Conservation (phyloP, 116 monocot species). For the Papilionanthe hybrid region DNA sequence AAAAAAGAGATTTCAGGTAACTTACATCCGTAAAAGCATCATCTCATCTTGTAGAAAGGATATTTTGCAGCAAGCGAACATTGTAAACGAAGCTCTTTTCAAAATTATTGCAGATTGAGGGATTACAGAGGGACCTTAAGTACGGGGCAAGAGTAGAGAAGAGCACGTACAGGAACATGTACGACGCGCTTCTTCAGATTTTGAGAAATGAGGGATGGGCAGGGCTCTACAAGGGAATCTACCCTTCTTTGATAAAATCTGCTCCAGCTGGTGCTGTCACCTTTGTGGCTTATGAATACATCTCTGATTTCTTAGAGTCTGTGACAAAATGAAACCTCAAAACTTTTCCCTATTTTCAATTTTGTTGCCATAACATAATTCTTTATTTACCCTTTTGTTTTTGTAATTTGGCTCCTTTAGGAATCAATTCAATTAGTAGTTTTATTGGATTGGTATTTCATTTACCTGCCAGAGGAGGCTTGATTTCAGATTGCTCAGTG, state of each 20-base stretch:
- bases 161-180: constrained; percentile 74
- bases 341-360: neutral
- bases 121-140: constrained; percentile 73
- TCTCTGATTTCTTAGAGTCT: constrained; percentile 74
- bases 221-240: constrained; percentile 89
- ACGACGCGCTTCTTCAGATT: constrained; percentile 60
- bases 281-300: constrained; percentile 86
- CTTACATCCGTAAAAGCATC: neutral
- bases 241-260: constrained; percentile 89
- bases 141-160: constrained; percentile 73
- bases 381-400: neutral
- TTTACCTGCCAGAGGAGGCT: neutral
- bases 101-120: constrained; percentile 55
- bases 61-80: too few relatives aligned
- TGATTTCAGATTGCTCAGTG: neutral
- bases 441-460: too few relatives aligned
- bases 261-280: constrained; percentile 97
- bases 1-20: constrained; percentile 62
- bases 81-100: neutral
- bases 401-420: too few relatives aligned
- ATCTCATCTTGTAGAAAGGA: neutral
- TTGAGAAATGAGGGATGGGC: constrained; percentile 51
- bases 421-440: too few relatives aligned
- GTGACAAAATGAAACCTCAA: constrained; percentile 24
- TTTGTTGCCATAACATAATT: neutral